Evolutionary conservation across 495 filamentous ascomycete genomes (phyloP).

Genomic region (Penicillium riverlandense): DNA sequence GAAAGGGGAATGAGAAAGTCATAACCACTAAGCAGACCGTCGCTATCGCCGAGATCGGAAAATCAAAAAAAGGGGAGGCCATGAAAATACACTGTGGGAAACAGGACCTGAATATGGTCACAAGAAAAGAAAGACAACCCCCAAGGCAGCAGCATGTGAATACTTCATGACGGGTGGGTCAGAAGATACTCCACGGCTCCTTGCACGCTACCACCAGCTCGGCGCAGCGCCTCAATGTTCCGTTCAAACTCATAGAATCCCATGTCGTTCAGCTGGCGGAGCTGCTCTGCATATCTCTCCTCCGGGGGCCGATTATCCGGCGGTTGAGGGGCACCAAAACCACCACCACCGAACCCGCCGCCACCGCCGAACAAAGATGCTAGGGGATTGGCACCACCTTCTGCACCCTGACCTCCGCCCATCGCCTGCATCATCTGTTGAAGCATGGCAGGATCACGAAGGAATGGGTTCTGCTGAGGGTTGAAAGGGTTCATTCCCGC

Average conservation of each 20-base stretch:
- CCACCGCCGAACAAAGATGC: slow-evolving; percentile 35
- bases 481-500: slow-evolving; percentile 38
- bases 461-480: slow-evolving; percentile 39
- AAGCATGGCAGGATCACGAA: slow-evolving; percentile 42
- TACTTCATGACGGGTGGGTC: slow-evolving; percentile 25
- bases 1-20: too few relatives aligned
- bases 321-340: slow-evolving; percentile 40
- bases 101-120: too few relatives aligned
- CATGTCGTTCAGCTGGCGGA: slow-evolving; percentile 96
- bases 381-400: slow-evolving; percentile 25
- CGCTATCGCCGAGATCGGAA: too few relatives aligned
- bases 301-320: slow-evolving; percentile 83
- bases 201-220: slow-evolving; percentile 89
- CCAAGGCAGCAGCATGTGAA: too few relatives aligned
- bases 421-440: slow-evolving; percentile 42
- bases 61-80: too few relatives aligned
- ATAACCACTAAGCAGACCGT: too few relatives aligned
- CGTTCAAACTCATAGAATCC: slow-evolving; percentile 95
- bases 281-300: slow-evolving; percentile 83
- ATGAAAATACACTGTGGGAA: too few relatives aligned
- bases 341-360: slow-evolving; percentile 20
- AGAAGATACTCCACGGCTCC: slow-evolving; percentile 79
- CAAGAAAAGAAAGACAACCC: too few relatives aligned
- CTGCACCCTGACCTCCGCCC: slow-evolving; percentile 24
- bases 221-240: slow-evolving; percentile 82